Base-by-base conservation (phyloP, 192 early-diverging fungal species). In the Gamsiella multidivaricata region DNA sequence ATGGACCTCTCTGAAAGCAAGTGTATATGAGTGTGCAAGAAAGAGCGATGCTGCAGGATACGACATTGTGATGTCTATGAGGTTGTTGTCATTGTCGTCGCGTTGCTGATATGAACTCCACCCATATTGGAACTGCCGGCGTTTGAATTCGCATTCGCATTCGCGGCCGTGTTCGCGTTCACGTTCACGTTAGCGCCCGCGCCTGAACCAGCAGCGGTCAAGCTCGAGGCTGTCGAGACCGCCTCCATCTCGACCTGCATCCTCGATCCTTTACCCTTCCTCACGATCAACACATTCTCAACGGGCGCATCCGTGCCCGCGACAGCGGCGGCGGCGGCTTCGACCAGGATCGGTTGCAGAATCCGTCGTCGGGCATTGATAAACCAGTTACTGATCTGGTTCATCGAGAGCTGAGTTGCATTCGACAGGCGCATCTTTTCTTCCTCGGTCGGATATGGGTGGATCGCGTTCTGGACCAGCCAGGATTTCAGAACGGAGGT, bases 311-410 rank as follows among this genome's bases (percentile, higher is more conserved):
- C 74, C 9, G 74, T 69, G 5, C 65, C 74, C 7, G 73, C 73
- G n/a, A 68, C 65, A 22, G 64, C 65, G 2, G 63, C 73, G 2
- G 73, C 73, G 0, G 73, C 73, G 2, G 65, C 73, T 37, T 76
- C 64, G 41, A 68, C 65, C 26, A 76, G 49, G 18, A 76, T 76
- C 18, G 73, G 73, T 37, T 76, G 73, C 45, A 76, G 32, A 9
- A 76, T 76, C 12, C 91, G 72, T 18, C 91, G 67, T 5, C 91
- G 69, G 0, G 91, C 91, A 79, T 92, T 92, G 29, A 92, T 92
- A 57, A 92, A 92, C 91, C 91, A 92, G 65, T 92, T 90, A 56
- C 87, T 91, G 56, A 92, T 89, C 59, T 92, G 91, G 53, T 86
- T 88, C 51, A 91, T 70, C 1, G 83, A 89, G 22, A 92, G 68